Conservation (phyloP, 163 green algal species). For the Trebouxiophyceae sp. region DNA sequence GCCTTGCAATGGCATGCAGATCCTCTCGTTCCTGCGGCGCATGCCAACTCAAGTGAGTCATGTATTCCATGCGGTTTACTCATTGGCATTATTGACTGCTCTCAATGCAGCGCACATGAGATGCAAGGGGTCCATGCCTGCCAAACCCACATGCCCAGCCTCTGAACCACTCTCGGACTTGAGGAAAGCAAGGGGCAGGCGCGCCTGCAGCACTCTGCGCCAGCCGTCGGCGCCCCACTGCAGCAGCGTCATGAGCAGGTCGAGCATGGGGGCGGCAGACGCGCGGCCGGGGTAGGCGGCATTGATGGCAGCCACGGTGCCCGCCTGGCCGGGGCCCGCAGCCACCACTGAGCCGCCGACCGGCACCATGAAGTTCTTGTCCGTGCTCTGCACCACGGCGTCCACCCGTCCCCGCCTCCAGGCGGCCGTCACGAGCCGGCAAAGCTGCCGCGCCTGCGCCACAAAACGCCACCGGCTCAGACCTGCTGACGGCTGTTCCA, state of each 20-base stretch:
- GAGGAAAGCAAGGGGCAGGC: too few species aligned
- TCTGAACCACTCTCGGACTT: too few species aligned
- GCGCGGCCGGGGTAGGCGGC: slow-evolving; percentile 41
- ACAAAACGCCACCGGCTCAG: background rate
- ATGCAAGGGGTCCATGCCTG: too few species aligned
- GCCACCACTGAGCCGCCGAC: slow-evolving; percentile 80
- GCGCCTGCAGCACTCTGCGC: slow-evolving; percentile 46
- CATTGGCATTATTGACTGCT: too few species aligned
- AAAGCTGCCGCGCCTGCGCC: slow-evolving; percentile 5
- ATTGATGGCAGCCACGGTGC: slow-evolving; percentile 46
- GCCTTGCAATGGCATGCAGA: too few species aligned
- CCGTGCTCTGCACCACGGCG: slow-evolving; percentile 85
- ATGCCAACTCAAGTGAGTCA: too few species aligned
- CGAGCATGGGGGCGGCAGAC: slow-evolving; percentile 61
- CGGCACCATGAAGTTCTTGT: slow-evolving; percentile 99
- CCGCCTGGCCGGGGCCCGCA: slow-evolving; percentile 7
- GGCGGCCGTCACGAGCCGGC: slow-evolving; percentile 34
- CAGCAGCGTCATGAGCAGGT: slow-evolving; percentile 93
- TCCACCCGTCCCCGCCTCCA: slow-evolving; percentile 80
- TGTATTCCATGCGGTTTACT: too few species aligned
- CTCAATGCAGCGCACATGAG: too few species aligned
- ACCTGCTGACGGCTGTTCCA: too few species aligned
- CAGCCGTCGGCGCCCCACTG: slow-evolving; percentile 77
- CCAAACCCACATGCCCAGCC: too few species aligned
- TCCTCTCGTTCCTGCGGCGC: too few species aligned